Base-by-base conservation (phyloP, 768 basidiomycete species). In the Crucibulum laeve region DNA sequence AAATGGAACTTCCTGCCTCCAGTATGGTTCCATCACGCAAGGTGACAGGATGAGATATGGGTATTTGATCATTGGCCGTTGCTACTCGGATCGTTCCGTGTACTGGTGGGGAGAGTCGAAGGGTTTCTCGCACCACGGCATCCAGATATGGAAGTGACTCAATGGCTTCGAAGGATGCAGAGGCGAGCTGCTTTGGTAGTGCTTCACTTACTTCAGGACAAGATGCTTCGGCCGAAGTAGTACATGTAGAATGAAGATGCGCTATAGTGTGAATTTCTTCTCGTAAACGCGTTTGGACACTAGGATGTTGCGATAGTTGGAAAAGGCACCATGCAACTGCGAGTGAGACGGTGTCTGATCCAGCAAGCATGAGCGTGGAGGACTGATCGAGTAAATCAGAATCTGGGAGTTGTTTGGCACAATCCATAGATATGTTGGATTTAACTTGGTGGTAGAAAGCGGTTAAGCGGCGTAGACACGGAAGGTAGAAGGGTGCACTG, bases 321-420 rank as follows among this genome's bases (percentile, higher is more conserved):
- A 80, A 72, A 1, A 84, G 59, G 42, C 73, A 75, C 77, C 79
- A 85, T 4, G 78, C 64, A 19, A 83, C 61, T 15, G 77, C 71
- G 5, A 80, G 64, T 4, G 77, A 67, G 23, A 77, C 76, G 2
- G 79, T 72, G 52, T 84, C 81, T 19, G 82, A 77, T 10, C 84
- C 83, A 2, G 74, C 80, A 32, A 82, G 75, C 44, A 84, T 66
- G 58, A 84, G 76, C 23, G 80, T 80, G n/a, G 75, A 73, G 50
- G 82, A 75, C 56, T 82, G 80, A 47, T 78, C 76, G 5, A 81
- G 62, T n/a, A 83, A 62, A 38, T 82, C 81, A 22, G 70, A 55
- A 48, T 86, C 84, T n/a, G 77, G 70, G 38, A 86, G 57, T 13
- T 70, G 67, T 47, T 68, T 65, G 4, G 67, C 62, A 3, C 66